phyloP scores from a whole-genome alignment of 176 grass and related monocot species.

The Aechmea fasciata region DNA sequence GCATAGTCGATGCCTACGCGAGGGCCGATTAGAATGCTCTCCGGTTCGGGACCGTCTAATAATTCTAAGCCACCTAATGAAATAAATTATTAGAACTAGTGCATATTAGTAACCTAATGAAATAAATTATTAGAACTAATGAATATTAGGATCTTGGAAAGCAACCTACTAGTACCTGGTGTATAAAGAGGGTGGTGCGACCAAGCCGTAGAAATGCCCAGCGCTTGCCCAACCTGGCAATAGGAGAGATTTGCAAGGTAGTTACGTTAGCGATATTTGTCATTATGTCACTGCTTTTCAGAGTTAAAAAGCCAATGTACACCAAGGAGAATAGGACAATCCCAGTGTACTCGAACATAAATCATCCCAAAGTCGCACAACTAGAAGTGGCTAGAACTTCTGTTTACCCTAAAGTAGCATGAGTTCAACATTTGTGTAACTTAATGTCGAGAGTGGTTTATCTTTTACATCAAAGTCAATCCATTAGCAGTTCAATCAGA shows the following conservation, averaged over 20 bases:
- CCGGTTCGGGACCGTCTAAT: constrained; percentile 56
- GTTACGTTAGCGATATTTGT: background rate
- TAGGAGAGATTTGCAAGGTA: background rate
- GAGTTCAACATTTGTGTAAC: too few relatives aligned
- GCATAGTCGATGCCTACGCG: constrained; percentile 83
- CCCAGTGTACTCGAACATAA: too few relatives aligned
- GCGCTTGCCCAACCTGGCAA: constrained; percentile 79
- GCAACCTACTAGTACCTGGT: constrained; percentile 31
- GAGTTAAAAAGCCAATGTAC: too few relatives aligned
- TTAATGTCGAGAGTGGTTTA: too few relatives aligned
- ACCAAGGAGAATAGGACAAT: background rate
- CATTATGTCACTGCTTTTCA: background rate
- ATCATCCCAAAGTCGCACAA: too few relatives aligned
- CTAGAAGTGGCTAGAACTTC: too few relatives aligned
- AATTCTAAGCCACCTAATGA: constrained; percentile 70
- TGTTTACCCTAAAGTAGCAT: too few relatives aligned
- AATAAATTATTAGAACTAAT: background rate
- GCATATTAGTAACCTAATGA: constrained; percentile 18
- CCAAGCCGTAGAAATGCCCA: constrained; percentile 85
- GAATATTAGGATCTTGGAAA: background rate
- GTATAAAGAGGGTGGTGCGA: constrained; percentile 72
- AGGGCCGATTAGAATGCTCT: constrained; percentile 62
- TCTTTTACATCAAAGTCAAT: too few relatives aligned
- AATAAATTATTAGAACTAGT: background rate
- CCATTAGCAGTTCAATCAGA: too few relatives aligned